Evolutionary conservation across 768 basidiomycete species (phyloP).

Genomic region (Lactarius quietus): DNA sequence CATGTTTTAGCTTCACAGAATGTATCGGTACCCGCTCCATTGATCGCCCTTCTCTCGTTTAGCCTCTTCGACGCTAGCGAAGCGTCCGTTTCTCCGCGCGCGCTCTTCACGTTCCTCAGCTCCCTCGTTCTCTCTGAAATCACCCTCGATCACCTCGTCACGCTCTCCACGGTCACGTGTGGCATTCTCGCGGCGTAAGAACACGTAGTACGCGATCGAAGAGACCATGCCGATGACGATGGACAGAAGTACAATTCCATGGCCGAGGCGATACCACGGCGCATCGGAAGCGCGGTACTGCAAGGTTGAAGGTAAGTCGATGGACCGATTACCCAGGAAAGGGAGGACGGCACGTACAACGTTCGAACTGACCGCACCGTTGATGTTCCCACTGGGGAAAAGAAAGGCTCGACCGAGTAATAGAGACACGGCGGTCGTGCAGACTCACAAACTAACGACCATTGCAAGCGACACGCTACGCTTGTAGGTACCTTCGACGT

Average conservation of each 20-base stretch:
- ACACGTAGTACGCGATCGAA: constrained; percentile 40
- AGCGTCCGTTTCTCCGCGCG: constrained; percentile 53
- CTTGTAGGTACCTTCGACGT: constrained; percentile 73
- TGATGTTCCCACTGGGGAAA: constrained; percentile 56
- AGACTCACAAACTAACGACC: constrained; percentile 57
- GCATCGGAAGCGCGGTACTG: constrained; percentile 62
- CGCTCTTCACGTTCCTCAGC: constrained; percentile 18
- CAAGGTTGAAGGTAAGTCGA: background rate
- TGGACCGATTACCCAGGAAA: background rate
- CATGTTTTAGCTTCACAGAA: constrained; percentile 37
- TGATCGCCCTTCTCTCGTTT: constrained; percentile 66
- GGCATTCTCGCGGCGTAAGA: constrained; percentile 59
- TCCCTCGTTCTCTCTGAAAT: constrained; percentile 35
- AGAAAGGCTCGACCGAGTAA: background rate
- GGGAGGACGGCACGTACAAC: constrained; percentile 46
- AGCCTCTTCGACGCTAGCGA: constrained; percentile 56
- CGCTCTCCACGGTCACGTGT: constrained; percentile 63
- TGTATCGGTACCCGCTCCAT: constrained; percentile 77
- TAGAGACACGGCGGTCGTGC: background rate
- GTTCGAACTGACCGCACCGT: constrained; percentile 75
- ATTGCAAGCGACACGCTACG: constrained; percentile 68
- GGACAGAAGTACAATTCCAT: constrained; percentile 69
- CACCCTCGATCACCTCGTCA: constrained; percentile 59
- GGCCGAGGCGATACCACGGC: constrained; percentile 63
- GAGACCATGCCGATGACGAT: constrained; percentile 58